Evolutionary conservation across 2,329 filamentous ascomycete species (phyloP).

Genomic region (Zasmidium citrigriseum): DNA sequence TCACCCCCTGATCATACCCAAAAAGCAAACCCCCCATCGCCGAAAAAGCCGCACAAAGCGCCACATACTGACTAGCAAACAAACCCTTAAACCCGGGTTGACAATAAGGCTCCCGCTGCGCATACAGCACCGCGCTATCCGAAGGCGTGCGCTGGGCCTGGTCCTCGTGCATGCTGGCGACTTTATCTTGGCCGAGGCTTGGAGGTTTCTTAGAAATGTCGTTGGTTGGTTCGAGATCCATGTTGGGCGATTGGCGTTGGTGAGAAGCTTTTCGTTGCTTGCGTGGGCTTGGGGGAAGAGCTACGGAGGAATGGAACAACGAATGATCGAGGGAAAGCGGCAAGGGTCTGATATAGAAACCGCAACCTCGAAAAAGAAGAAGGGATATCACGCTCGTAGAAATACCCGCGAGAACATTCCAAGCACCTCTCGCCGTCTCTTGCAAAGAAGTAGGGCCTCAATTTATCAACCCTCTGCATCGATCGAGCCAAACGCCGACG

Average conservation of each 20-base stretch:
- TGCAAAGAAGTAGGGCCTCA: background rate
- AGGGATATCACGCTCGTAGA: background rate
- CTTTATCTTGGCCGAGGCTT: background rate
- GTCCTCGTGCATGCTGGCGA: background rate
- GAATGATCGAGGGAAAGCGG: background rate
- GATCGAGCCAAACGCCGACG: slow-evolving; percentile 2
- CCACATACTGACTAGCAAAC: slow-evolving; percentile 51
- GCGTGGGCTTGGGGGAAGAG: background rate
- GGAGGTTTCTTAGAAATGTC: background rate
- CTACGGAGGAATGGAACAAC: background rate
- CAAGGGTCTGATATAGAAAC: background rate
- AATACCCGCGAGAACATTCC: background rate
- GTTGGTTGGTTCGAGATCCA: background rate
- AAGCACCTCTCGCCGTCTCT: background rate
- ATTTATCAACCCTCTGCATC: background rate
- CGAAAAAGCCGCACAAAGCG: slow-evolving; percentile 52
- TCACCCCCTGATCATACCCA: slow-evolving; percentile 8
- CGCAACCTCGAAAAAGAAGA: background rate
- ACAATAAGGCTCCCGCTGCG: slow-evolving; percentile 29
- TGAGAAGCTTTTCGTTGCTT: background rate
- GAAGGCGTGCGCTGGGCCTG: background rate
- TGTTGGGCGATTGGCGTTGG: background rate
- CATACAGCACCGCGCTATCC: background rate
- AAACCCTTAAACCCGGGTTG: slow-evolving; percentile 44
- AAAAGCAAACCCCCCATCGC: slow-evolving; percentile 47